phyloP scores from a whole-genome alignment of 345 rosid genomes.

The Rhizophora apiculata region DNA sequence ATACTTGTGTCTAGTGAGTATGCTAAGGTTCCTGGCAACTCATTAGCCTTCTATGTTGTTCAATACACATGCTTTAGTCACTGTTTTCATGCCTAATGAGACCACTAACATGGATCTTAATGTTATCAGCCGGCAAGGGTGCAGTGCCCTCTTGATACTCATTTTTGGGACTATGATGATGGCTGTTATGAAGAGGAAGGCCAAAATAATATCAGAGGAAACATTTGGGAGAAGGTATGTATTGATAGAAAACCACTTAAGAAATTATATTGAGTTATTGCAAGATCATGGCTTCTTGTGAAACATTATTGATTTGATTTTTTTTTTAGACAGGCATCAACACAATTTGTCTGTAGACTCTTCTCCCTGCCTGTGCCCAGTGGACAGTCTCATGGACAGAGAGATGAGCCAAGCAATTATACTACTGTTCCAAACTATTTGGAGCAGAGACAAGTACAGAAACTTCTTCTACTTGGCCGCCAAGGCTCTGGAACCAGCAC shows the following conservation, averaged over 20 bases:
- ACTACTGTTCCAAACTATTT: conserved; percentile 70
- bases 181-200: conserved; percentile 89
- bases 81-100: not conserved
- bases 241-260: conserved; percentile 1
- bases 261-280: not conserved
- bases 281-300: conserved; percentile 8
- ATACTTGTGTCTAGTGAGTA: not conserved
- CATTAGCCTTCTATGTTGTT: not conserved
- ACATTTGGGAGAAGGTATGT: conserved; percentile 79
- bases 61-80: not conserved
- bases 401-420: conserved; percentile 75
- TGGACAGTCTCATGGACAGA: conserved; percentile 60
- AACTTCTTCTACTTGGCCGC: conserved; percentile 76
- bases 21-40: not conserved
- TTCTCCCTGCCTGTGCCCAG: conserved; percentile 88
- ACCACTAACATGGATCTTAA: conserved; percentile 1
- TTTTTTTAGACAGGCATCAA: conserved; percentile 80
- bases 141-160: conserved; percentile 78
- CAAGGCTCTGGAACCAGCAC: conserved; percentile 96
- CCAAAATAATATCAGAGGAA: conserved; percentile 76
- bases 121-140: conserved; percentile 62
- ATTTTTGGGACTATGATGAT: conserved; percentile 84
- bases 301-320: conserved; percentile 24
- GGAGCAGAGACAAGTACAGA: conserved; percentile 75
- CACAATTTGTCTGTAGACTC: conserved; percentile 70